Conservation (phyloP, 192 early-diverging fungal species). For the Coemansia sp. region DNA sequence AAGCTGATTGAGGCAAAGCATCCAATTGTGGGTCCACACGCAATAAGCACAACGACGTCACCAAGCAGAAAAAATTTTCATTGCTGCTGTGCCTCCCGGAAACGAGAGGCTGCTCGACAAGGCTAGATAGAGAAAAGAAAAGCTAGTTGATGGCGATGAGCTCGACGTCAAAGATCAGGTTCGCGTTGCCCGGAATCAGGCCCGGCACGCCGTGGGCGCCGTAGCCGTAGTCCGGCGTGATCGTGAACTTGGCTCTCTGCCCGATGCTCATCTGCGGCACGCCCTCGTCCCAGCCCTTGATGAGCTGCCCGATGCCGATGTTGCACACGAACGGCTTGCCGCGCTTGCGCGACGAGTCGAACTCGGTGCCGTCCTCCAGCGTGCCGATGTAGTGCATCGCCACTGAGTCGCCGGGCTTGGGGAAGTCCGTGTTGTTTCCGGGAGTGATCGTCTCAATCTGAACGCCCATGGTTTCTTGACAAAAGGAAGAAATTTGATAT, state of each 20-base stretch:
- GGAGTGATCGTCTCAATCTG: slow-evolving; percentile 15
- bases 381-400: slow-evolving; percentile 67
- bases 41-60: neutral
- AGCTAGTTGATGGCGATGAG: slow-evolving; percentile 45
- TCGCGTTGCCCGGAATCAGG: slow-evolving; percentile 77
- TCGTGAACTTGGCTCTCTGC: slow-evolving; percentile 80
- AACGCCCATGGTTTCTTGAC: slow-evolving; percentile 30
- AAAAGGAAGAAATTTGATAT: neutral
- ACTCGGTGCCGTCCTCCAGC: slow-evolving; percentile 70
- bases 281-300: slow-evolving; percentile 85
- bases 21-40: neutral
- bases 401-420: slow-evolving; percentile 65
- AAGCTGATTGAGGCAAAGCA: no score
- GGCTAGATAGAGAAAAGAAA: neutral
- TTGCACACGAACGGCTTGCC: slow-evolving; percentile 78
- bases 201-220: slow-evolving; percentile 73
- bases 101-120: neutral
- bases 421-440: slow-evolving; percentile 33
- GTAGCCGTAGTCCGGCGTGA: slow-evolving; percentile 82
- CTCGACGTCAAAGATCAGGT: slow-evolving; percentile 85
- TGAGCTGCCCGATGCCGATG: slow-evolving; percentile 94
- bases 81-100: neutral
- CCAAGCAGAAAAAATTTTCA: neutral
- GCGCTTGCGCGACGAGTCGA: slow-evolving; percentile 88
- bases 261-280: slow-evolving; percentile 93